A percentile compares a stretch with the other conserved stretches of the same genome.
Evolutionary conservation across 163 green algal genomes (phyloP).

Genomic region (Chloromonas sp.): DNA sequence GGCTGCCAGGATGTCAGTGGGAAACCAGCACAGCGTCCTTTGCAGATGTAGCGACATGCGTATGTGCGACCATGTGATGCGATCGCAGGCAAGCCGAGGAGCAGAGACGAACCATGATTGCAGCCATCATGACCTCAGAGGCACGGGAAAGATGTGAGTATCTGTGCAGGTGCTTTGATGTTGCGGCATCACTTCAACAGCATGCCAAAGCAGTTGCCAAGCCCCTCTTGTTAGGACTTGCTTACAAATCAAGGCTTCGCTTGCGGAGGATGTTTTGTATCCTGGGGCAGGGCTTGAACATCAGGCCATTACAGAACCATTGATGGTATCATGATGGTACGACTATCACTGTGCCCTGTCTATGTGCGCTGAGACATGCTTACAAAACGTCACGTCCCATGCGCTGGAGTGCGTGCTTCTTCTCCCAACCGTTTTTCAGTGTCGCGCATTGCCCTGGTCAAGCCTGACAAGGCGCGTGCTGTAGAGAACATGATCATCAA

Average conservation of each 20-base stretch:
- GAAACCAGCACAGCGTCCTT: too few relatives aligned
- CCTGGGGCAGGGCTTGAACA: not conserved
- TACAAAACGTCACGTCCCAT: not conserved
- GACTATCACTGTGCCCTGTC: not conserved
- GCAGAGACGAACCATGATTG: constrained; percentile 75
- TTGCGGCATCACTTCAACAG: too few relatives aligned
- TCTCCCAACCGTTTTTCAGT: constrained; percentile 49
- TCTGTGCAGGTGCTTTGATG: not conserved
- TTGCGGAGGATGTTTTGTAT: not conserved
- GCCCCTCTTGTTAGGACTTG: not conserved
- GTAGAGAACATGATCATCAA: constrained; percentile 88
- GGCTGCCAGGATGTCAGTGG: not conserved
- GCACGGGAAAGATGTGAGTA: constrained; percentile 76
- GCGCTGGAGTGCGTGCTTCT: not conserved
- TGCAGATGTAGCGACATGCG: too few relatives aligned
- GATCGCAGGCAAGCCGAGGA: constrained; percentile 66
- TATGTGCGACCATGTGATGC: not conserved
- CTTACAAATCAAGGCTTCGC: not conserved
- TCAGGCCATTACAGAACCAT: not conserved
- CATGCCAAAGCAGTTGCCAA: not conserved
- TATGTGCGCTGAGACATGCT: not conserved
- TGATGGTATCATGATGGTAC: not conserved
- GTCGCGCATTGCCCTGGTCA: constrained; percentile 84
- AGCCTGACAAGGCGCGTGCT: constrained; percentile 86
- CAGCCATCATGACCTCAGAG: constrained; percentile 54